Base-by-base conservation (phyloP, 192 early-diverging fungal species). In the Rhizoclosmatium sp. region DNA sequence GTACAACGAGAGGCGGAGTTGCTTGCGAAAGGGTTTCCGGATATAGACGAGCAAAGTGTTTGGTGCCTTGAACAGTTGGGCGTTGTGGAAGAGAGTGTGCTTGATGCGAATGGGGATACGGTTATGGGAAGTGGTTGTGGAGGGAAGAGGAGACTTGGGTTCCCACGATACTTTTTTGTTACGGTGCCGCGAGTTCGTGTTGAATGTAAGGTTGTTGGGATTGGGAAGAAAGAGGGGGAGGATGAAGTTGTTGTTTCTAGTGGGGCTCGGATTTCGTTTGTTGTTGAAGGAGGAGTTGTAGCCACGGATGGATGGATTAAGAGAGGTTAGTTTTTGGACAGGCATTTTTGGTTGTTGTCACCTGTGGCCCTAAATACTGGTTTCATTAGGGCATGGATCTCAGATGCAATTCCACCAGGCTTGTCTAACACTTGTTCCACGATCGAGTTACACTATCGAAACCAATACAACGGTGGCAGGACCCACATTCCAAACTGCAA, bases 31-130 rank as follows among this genome's bases (percentile, higher is more conserved):
- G 23, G 9, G 60, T 62, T 62, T 23, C 21, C 39, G 14, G 60
- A 62, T 62, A 62, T 62, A 21, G 60, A 62, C 21, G 60, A 21
- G 60, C 60, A 62, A 40, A 62, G 60, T 23, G 31, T 31, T 31
- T 31, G 31, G 31, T 31, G 0, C 31, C 31, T 31, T 31, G 31
- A 31, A 31, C 31, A 31, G 31, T 31, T 31, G 31, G 60, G 60
- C 1, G 60, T 19, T 62, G 60, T 7, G 14, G 60, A 40, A 9
- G 51, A 54, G 5, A 54, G 9, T 54, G 51, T 12, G 5, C 9
- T 12, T 54, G 51, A 12, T 54, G 51, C 9, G 51, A 54, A 54
- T 7, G 51, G 16, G 51, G 39, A 40, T 62, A 19, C 21, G 9
- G 60, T 62, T 40, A 21, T 23, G 7, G 60, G 60, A 21, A 21